These are phyloP conservation scores for Arctium lappa DNA, from an alignment of 129 eudicot genomes.

Conservation along the genomic window DNA sequence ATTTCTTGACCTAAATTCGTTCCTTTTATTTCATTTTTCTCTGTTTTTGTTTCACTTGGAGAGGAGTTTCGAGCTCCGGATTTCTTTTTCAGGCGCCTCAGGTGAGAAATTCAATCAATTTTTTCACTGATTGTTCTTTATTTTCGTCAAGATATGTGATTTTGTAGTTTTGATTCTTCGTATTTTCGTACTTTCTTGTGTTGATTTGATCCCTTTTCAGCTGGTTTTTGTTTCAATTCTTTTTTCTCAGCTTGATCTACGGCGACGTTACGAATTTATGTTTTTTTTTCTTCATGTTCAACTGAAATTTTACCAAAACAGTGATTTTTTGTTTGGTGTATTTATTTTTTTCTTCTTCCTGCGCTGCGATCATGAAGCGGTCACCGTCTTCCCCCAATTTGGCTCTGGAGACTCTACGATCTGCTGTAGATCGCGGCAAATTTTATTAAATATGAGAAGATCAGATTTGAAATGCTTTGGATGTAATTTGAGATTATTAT, in stretches of 20 bases:
- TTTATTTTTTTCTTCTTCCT: not conserved
- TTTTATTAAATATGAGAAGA: not conserved
- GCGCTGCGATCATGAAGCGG: not conserved
- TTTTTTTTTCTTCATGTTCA: not conserved
- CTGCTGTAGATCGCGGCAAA: not conserved
- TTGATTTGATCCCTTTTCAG: not conserved
- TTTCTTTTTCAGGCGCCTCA: slow-evolving; percentile 14
- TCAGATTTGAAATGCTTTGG: not conserved
- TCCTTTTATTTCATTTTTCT: not conserved
- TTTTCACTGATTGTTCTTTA: not conserved
- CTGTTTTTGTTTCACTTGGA: not conserved
- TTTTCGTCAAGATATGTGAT: not conserved
- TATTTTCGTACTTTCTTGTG: not conserved
- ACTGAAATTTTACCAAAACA: not conserved
- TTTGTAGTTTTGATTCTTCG: not conserved
- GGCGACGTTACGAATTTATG: not conserved
- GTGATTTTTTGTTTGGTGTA: slow-evolving; percentile 5
- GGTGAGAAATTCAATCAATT: slow-evolving; percentile 1
- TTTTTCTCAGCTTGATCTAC: not conserved
- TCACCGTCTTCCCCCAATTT: not conserved
- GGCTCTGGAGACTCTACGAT: not conserved
- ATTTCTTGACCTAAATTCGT: slow-evolving; percentile 27
- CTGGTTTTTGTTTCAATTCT: not conserved
- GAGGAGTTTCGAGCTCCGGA: slow-evolving; percentile 9
- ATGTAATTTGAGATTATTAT: not conserved